Base-by-base conservation (phyloP, 208 protist species). In the Leishmania lainsoni region DNA sequence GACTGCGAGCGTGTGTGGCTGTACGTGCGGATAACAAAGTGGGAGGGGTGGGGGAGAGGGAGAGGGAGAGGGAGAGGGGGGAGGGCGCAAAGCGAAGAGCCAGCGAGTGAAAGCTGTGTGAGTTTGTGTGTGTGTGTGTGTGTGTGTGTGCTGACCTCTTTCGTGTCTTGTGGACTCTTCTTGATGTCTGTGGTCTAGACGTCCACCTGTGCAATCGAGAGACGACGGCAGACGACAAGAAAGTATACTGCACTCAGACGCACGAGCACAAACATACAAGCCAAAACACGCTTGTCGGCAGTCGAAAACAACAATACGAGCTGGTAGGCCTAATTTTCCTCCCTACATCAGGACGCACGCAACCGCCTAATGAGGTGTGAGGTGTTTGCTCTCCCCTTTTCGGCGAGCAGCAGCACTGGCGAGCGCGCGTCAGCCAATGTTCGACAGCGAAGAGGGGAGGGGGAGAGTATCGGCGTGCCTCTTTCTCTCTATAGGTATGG, bases 121-220 rank as follows among this genome's bases (percentile, higher is more conserved):
- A 45, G 48, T 32, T 35, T 72, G 76, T 72, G 76, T 54, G 63
- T 45, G 63, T 45, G 42, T 45, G 42, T 72, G 76, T 72, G 76
- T 54, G 63, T 45, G 63, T 45, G 42, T 45, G 42, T 45, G 42
- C 42, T 45, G 42, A 45, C 42, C 42, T 45, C 42, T 45, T 45
- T 45, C 42, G 42, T 45, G 42, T 45, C 42, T 45, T 45, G 42
- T 45, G 42, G 42, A 45, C 42, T 45, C 42, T 45, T 45, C 42
- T 45, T 45, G 42, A 45, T 45, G 42, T n/a, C 56, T 42, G 8
- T 35, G n/a, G 68, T 20, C 26, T 16, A 63, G 32, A 58, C 17
- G 54, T 58, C 54, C 54, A 20, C 54, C 20, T 39, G 61, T 39
- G 58, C 26, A 26, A 32, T 29, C 58, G 58, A 68, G 61, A 68